Evolutionary conservation across 306 rosid species (phyloP).

Genomic region (Psophocarpus tetragonolobus): DNA sequence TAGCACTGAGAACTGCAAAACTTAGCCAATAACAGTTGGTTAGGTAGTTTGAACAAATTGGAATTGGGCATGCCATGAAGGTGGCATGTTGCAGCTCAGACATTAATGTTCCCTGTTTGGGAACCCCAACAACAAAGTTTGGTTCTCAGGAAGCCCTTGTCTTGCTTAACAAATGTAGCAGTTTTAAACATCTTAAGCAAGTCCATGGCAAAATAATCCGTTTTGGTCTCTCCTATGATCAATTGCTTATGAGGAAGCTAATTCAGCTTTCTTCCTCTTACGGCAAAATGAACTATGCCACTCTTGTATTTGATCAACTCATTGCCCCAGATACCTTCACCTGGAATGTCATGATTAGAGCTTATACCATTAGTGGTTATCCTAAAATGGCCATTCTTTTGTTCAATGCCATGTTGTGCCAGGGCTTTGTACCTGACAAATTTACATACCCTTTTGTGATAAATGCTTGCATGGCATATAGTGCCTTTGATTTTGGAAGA

Average conservation of each 20-base stretch:
- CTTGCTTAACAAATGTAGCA: slow-evolving; percentile 52
- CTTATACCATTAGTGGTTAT: slow-evolving; percentile 43
- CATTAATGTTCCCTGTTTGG: slow-evolving; percentile 12
- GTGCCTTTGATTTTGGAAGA: slow-evolving; percentile 42
- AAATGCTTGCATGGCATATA: slow-evolving; percentile 52
- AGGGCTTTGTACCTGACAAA: slow-evolving; percentile 57
- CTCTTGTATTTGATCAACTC: slow-evolving; percentile 52
- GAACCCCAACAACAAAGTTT: slow-evolving; percentile 23
- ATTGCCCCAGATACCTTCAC: slow-evolving; percentile 54
- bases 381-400: slow-evolving; percentile 49
- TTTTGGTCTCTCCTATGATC: slow-evolving; percentile 52
- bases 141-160: slow-evolving; percentile 48
- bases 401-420: slow-evolving; percentile 48
- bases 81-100: slow-evolving; percentile 43
- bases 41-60: neutral
- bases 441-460: slow-evolving; percentile 74
- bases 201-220: slow-evolving; percentile 65
- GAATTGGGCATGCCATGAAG: slow-evolving; percentile 37
- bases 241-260: slow-evolving; percentile 55
- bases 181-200: slow-evolving; percentile 58
- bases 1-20: neutral
- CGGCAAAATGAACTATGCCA: slow-evolving; percentile 52
- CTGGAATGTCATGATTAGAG: slow-evolving; percentile 71
- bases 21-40: neutral
- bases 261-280: slow-evolving; percentile 54